Percentiles rank a stretch among this genome's conserved stretches.
Evolutionary conservation across 805 yeast species (phyloP).

Genomic region (Wickerhamomyces queroliae): DNA sequence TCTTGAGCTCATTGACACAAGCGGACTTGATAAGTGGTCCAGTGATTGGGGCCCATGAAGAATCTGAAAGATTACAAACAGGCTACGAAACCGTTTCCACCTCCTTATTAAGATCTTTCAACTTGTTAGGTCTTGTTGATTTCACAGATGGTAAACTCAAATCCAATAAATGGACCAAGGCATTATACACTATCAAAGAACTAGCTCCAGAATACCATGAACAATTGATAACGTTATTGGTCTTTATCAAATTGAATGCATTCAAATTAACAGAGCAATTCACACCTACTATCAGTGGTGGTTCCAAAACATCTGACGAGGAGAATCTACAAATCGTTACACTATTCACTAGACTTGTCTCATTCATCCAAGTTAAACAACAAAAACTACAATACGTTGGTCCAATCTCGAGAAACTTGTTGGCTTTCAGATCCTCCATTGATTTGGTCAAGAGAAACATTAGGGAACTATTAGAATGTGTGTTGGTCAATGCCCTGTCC

Average conservation of each 20-base stretch:
- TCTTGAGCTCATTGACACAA: constrained; percentile 19
- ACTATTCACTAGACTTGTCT: constrained; percentile 42
- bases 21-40: constrained; percentile 19
- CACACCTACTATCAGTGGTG: constrained; percentile 32
- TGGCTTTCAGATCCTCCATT: constrained; percentile 62
- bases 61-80: constrained; percentile 29
- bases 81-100: constrained; percentile 54
- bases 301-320: constrained; percentile 26
- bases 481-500: constrained; percentile 42
- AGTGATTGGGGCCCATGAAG: constrained; percentile 13
- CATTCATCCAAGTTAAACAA: constrained; percentile 41
- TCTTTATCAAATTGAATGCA: constrained; percentile 40
- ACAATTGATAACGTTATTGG: constrained; percentile 39
- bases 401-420: constrained; percentile 61
- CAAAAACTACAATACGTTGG: constrained; percentile 55
- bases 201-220: constrained; percentile 30
- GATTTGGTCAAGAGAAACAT: constrained; percentile 44
- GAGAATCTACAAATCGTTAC: constrained; percentile 28
- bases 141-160: constrained; percentile 26
- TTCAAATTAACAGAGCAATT: constrained; percentile 29
- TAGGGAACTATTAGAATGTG: constrained; percentile 50
- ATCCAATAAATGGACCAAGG: constrained; percentile 47
- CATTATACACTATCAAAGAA: constrained; percentile 30
- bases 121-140: constrained; percentile 42
- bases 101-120: constrained; percentile 46